Conservation (phyloP, 2,329 filamentous ascomycete species). For the Colletotrichum gigasporum region DNA sequence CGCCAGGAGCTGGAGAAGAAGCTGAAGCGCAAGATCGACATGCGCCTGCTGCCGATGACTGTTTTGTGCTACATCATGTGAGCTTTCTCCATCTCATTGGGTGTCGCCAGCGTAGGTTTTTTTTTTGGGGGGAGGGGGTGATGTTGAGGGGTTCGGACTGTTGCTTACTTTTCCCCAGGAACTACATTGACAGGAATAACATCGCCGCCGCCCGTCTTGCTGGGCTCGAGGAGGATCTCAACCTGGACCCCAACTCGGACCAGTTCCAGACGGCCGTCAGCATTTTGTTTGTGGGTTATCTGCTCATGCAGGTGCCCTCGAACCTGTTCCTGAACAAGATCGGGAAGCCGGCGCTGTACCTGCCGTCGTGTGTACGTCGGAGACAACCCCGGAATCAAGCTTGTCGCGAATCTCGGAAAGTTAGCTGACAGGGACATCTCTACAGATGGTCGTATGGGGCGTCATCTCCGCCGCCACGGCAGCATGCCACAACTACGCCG, state of each 20-base stretch:
- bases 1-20: slow-evolving; percentile 37
- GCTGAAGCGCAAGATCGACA: slow-evolving; percentile 49
- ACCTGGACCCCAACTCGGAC: slow-evolving; percentile 39
- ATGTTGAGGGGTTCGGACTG: no score
- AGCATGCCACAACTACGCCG: slow-evolving; percentile 41
- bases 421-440: not conserved
- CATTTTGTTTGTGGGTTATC: slow-evolving; percentile 61
- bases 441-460: slow-evolving; percentile 52
- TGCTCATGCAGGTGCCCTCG: slow-evolving; percentile 61
- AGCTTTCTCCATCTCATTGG: not conserved
- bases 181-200: slow-evolving; percentile 31
- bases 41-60: slow-evolving; percentile 59
- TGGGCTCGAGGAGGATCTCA: slow-evolving; percentile 51
- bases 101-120: not conserved
- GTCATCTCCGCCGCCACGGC: slow-evolving; percentile 53
- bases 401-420: no score
- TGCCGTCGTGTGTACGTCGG: slow-evolving; percentile 52
- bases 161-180: not conserved
- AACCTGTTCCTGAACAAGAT: slow-evolving; percentile 62
- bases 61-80: slow-evolving; percentile 58
- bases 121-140: no score
- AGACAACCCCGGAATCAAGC: fast-evolving
- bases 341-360: slow-evolving; percentile 57
- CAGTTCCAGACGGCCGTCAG: slow-evolving; percentile 55
- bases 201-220: slow-evolving; percentile 65